Conservation (phyloP, 2,329 filamentous ascomycete genomes). For the Zopfia rhizophila region DNA sequence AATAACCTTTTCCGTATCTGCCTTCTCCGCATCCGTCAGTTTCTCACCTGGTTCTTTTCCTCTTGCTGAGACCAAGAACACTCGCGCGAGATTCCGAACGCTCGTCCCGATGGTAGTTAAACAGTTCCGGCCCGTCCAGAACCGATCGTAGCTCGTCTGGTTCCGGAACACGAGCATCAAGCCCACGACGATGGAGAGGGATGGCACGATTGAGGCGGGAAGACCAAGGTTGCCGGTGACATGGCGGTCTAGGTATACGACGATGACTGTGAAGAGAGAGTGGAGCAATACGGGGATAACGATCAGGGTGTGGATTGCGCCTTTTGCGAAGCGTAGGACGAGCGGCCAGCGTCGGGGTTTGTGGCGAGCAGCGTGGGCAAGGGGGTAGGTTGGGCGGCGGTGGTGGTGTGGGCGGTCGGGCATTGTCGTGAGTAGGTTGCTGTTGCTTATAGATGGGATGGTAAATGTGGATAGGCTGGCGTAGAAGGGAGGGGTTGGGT, state of each 20-base stretch:
- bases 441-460: neutral
- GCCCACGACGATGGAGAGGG: conserved; percentile 72
- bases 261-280: conserved; percentile 66
- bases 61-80: conserved; percentile 62
- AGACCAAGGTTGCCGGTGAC: conserved; percentile 63
- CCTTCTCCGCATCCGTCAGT: conserved; percentile 54
- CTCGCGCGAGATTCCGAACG: conserved; percentile 68
- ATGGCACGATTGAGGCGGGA: conserved; percentile 70
- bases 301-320: conserved; percentile 69
- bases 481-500: neutral
- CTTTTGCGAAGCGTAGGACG: conserved; percentile 72
- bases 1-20: conserved; percentile 68
- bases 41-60: conserved; percentile 26
- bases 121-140: conserved; percentile 70
- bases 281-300: conserved; percentile 67
- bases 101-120: conserved; percentile 67
- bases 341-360: conserved; percentile 69
- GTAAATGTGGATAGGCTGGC: neutral
- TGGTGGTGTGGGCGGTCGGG: conserved; percentile 14
- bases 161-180: conserved; percentile 76
- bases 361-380: conserved; percentile 56
- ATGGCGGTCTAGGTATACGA: conserved; percentile 67
- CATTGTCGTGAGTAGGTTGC: conserved; percentile 1
- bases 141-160: conserved; percentile 71
- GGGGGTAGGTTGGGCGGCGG: conserved; percentile 56